A percentile compares a stretch with the other conserved stretches of the same genome.
phyloP scores from a whole-genome alignment of 2,329 filamentous ascomycete genomes.

The Phyllachora maydis region DNA sequence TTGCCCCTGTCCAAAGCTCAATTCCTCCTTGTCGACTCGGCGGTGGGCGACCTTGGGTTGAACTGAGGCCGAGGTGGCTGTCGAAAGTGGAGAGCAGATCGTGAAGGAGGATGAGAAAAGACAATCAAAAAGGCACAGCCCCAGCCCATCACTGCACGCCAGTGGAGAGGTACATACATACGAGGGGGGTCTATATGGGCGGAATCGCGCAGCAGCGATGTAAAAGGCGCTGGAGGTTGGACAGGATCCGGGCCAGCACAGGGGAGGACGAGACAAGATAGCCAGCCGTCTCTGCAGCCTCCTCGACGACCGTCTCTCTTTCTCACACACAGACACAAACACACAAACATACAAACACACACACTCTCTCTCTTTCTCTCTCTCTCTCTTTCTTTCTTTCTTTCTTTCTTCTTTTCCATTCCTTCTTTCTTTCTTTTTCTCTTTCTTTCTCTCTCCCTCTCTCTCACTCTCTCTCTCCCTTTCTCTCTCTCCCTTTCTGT shows the following conservation, averaged over 20 bases:
- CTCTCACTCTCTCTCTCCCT: not conserved
- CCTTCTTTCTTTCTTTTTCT: not conserved
- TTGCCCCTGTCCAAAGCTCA: not conserved
- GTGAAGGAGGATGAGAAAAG: conserved; percentile 3
- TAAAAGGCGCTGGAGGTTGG: not conserved
- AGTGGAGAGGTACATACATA: conserved; percentile 3
- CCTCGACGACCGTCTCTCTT: not conserved
- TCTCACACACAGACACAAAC: not conserved
- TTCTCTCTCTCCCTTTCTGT: too few relatives aligned
- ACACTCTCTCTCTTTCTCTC: not conserved
- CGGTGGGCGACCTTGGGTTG: conserved; percentile 1
- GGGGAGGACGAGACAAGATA: not conserved
- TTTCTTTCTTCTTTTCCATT: not conserved
- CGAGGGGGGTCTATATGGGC: conserved; percentile 1
- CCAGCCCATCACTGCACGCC: conserved; percentile 3
- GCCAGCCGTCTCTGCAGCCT: not conserved
- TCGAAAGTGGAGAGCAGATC: conserved; percentile 10
- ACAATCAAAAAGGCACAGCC: conserved; percentile 3
- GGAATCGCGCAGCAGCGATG: not conserved
- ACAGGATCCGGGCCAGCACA: not conserved
- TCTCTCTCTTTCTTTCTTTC: not conserved
- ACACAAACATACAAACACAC: not conserved
- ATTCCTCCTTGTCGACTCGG: not conserved
- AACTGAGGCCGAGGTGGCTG: conserved; percentile 3
- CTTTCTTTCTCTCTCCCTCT: not conserved